Percentiles rank a stretch among this genome's conserved stretches.
phyloP scores from a whole-genome alignment of 495 filamentous ascomycete genomes.

The Penicillium soppii region DNA sequence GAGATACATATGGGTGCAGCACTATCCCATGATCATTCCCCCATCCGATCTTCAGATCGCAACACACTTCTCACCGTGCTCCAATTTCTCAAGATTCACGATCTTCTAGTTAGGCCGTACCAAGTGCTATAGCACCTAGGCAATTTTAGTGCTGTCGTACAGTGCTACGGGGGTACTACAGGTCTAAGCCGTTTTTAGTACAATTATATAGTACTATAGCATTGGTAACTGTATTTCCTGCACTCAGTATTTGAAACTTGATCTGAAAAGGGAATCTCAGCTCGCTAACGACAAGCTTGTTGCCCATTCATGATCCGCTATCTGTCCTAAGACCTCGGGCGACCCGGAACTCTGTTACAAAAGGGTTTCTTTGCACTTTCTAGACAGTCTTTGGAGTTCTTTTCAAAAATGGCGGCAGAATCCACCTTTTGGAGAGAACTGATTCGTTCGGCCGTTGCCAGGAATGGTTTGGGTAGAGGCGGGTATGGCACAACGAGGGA shows the following conservation, averaged over 20 bases:
- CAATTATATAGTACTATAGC: too few species aligned
- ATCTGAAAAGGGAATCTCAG: not conserved
- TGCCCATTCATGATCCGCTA: not conserved
- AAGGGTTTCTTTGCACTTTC: slow-evolving; percentile 1
- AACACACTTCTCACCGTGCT: too few species aligned
- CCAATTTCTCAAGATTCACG: too few species aligned
- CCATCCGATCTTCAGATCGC: too few species aligned
- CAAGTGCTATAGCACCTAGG: too few species aligned
- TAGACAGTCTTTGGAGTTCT: not conserved
- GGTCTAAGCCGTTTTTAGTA: too few species aligned
- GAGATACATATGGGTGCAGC: too few species aligned
- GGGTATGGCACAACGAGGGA: not conserved
- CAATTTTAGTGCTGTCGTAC: too few species aligned
- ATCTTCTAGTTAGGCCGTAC: too few species aligned
- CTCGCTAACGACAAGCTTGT: not conserved
- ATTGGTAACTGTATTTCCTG: not conserved
- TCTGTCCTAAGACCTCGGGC: not conserved
- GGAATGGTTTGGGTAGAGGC: not conserved
- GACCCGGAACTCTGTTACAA: not conserved
- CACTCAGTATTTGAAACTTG: not conserved
- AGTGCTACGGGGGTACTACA: too few species aligned
- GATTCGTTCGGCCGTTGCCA: not conserved
- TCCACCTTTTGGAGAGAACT: not conserved
- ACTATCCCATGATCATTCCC: too few species aligned
- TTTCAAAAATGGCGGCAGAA: not conserved